These are phyloP conservation scores for Papiliotrema fonsecae DNA, from an alignment of 1,284 basidiomycete species.

Conservation along the genomic window DNA sequence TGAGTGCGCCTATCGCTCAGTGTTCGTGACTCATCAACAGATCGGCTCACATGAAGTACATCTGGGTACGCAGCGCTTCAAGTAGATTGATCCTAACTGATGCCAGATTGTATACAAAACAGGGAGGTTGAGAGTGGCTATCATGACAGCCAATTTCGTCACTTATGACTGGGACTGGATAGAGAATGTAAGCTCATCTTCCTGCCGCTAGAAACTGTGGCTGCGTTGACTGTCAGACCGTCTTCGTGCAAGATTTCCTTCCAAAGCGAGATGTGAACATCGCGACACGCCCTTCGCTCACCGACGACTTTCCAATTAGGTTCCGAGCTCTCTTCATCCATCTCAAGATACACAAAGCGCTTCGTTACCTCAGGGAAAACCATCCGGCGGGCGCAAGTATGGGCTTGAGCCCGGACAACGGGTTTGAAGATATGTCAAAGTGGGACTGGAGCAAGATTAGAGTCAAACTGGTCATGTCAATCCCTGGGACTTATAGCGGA, in stretches of 20 bases:
- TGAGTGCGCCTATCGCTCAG: constrained; percentile 5
- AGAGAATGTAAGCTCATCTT: constrained; percentile 39
- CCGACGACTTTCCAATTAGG: constrained; percentile 32
- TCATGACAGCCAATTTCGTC: constrained; percentile 45
- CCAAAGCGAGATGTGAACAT: constrained; percentile 12
- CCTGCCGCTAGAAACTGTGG: neutral
- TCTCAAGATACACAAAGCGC: constrained; percentile 36
- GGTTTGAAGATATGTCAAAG: constrained; percentile 22
- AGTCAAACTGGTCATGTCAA: constrained; percentile 42
- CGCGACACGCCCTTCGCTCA: no score
- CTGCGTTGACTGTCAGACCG: constrained; percentile 28
- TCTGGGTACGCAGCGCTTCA: constrained; percentile 24
- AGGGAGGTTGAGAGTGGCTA: constrained; percentile 41
- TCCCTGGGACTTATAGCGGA: constrained; percentile 37
- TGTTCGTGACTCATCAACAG: constrained; percentile 4
- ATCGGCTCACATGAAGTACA: constrained; percentile 42
- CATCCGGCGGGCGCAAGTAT: constrained; percentile 30
- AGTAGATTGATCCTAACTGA: neutral
- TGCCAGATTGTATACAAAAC: constrained; percentile 47
- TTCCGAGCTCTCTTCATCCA: constrained; percentile 37
- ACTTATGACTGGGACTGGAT: constrained; percentile 44
- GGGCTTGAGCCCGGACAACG: constrained; percentile 19
- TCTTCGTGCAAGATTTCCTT: constrained; percentile 47
- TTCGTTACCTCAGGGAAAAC: constrained; percentile 20
- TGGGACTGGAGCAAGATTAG: constrained; percentile 44